A percentile compares a stretch with the other conserved stretches of the same genome.
These are phyloP conservation scores for Aspergillus affinis DNA, from an alignment of 495 filamentous ascomycete species.

Conservation along the genomic window DNA sequence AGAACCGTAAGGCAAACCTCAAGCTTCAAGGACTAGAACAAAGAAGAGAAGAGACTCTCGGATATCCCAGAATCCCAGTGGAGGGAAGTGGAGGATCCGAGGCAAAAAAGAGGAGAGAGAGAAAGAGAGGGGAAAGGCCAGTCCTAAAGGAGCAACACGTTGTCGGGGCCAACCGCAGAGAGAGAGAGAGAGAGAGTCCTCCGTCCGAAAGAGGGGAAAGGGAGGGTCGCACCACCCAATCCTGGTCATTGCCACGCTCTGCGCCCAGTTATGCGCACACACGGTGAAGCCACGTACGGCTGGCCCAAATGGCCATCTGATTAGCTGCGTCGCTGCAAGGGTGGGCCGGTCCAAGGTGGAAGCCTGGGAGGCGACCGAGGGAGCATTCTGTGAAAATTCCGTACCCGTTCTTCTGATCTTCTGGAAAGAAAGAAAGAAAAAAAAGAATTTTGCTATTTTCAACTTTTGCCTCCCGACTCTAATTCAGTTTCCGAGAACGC, in stretches of 20 bases:
- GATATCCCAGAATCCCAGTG: not conserved
- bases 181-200: not conserved
- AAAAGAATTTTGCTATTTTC: too few relatives aligned
- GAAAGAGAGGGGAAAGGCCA: not conserved
- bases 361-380: too few relatives aligned
- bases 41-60: not conserved
- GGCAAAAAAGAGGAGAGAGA: too few relatives aligned
- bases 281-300: not conserved
- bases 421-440: not conserved
- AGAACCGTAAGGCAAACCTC: not conserved
- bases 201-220: constrained; percentile 1
- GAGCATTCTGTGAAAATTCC: too few relatives aligned
- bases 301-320: constrained; percentile 6
- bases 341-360: too few relatives aligned
- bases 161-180: constrained; percentile 1
- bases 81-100: too few relatives aligned
- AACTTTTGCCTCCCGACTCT: not conserved
- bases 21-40: not conserved
- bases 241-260: too few relatives aligned
- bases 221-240: constrained; percentile 6
- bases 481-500: too few relatives aligned
- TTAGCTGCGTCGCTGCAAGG: too few relatives aligned
- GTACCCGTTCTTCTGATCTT: not conserved
- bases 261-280: not conserved
- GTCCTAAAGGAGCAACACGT: not conserved